Evolutionary conservation across 352 stramenopile genomes (phyloP).

Genomic region (Phytophthora colocasiae): DNA sequence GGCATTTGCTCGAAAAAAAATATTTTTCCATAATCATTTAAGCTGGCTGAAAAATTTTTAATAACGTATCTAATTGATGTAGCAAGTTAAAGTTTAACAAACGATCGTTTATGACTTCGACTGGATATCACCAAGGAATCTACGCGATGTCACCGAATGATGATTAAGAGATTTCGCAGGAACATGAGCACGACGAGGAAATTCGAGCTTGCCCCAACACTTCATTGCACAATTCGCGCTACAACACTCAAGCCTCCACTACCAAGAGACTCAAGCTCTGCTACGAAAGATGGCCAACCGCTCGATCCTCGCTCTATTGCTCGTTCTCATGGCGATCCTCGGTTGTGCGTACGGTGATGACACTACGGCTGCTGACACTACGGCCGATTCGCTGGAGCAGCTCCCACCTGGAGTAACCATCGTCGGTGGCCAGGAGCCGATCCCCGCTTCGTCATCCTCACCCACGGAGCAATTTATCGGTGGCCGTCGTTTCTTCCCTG

Average conservation of each 20-base stretch:
- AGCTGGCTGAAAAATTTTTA: too few species aligned
- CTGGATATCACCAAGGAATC: too few species aligned
- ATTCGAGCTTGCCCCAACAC: too few species aligned
- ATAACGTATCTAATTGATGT: too few species aligned
- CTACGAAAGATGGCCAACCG: constrained; percentile 19
- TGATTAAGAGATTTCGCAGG: too few species aligned
- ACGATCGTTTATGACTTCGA: too few species aligned
- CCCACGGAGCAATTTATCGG: constrained; percentile 17
- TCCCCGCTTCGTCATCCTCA: constrained; percentile 4
- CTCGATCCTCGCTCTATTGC: constrained; percentile 16
- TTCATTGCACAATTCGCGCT: neutral
- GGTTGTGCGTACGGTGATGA: constrained; percentile 14
- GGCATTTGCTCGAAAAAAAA: too few species aligned
- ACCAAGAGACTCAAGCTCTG: neutral
- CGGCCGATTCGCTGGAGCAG: neutral
- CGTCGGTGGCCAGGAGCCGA: constrained; percentile 16
- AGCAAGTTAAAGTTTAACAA: too few species aligned
- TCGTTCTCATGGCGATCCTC: constrained; percentile 14
- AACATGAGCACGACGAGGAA: too few species aligned
- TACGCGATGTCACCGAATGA: too few species aligned
- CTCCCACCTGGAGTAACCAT: constrained; percentile 22
- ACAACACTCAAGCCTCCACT: neutral
- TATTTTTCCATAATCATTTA: too few species aligned
- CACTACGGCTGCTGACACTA: neutral
- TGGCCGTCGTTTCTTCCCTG: neutral